Evolutionary conservation across 371 early-diverging fungal species (phyloP), one percentile per base, ranked within the genome.

Genomic region (Mortierella sp.): DNA sequence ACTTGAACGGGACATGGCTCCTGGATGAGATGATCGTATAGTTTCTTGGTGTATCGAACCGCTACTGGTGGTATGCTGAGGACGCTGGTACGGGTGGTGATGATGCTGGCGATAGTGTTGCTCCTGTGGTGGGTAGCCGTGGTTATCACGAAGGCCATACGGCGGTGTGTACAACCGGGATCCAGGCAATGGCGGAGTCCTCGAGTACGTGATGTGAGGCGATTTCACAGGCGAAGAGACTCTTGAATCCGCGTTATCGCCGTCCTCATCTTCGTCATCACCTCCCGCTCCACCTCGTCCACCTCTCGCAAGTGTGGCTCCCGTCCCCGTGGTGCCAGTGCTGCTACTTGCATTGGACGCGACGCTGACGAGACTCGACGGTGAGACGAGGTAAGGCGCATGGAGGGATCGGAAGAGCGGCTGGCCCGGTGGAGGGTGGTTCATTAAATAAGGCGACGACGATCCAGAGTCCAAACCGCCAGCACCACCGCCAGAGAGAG

Each of bases 321-420:
- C 29, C 14, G 26, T 34, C 13, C 64, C 14, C 14, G 41, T 41
- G 10, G 41, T 43, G 26, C 24, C 65, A 22, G 79, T 66, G n/a
- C 64, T 29, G n/a, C 68, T 53, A 24, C 68, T 71, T 6, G 68
- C 41, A 44, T 16, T 68, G 1, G 77, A 71, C 4, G 64, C 40
- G 0, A 68, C 53, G 24, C 78, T 70, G 44, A 52, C 61, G 22
- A 48, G 73, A 44, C 70, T 70, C 6, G 73, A 64, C 24, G 76
- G 66, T 4, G 76, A 69, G 9, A 70, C 66, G 1, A 70, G 40
- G 26, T 72, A 73, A 2, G 73, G 73, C 10, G 64, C 75, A 55
- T 75, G 73, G 13, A 80, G n/a, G 10, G 80, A 80, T 26, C 66
- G 55, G 22, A 70, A 80, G 19, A 72, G 67, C n/a, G 80, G 80